phyloP scores from a whole-genome alignment of 2,329 filamentous ascomycete species.

The Monilinia polystroma region DNA sequence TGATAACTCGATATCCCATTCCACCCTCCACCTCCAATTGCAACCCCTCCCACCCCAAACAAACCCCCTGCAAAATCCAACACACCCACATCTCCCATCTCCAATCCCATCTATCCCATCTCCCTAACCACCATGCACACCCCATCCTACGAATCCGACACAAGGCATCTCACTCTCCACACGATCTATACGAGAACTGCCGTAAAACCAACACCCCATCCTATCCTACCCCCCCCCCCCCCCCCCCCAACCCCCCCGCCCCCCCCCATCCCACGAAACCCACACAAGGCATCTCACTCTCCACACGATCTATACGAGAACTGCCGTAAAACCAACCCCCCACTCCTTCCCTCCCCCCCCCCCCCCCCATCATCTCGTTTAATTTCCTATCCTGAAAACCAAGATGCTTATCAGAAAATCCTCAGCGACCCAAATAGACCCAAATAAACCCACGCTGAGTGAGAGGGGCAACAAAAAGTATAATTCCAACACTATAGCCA shows the following conservation, averaged over 20 bases:
- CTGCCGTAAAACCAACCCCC: not conserved
- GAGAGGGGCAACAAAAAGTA: not conserved
- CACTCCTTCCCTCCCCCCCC: not conserved
- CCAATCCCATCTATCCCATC: too few species aligned
- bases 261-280: too few species aligned
- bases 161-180: conserved; percentile 1
- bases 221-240: not conserved
- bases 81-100: too few species aligned
- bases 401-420: not conserved
- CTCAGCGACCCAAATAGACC: not conserved
- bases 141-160: not conserved
- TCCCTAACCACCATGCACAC: too few species aligned
- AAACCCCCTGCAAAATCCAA: too few species aligned
- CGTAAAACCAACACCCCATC: not conserved
- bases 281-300: conserved; percentile 1
- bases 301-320: conserved; percentile 16
- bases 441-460: conserved; percentile 10
- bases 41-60: too few species aligned
- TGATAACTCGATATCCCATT: not conserved
- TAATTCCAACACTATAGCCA: not conserved
- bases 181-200: conserved; percentile 18
- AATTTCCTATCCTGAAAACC: conserved; percentile 1
- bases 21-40: too few species aligned
- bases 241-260: too few species aligned
- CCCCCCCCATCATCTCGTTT: conserved; percentile 1